phyloP scores from a whole-genome alignment of 169 alveolate species.

The Eimeria zaria region DNA sequence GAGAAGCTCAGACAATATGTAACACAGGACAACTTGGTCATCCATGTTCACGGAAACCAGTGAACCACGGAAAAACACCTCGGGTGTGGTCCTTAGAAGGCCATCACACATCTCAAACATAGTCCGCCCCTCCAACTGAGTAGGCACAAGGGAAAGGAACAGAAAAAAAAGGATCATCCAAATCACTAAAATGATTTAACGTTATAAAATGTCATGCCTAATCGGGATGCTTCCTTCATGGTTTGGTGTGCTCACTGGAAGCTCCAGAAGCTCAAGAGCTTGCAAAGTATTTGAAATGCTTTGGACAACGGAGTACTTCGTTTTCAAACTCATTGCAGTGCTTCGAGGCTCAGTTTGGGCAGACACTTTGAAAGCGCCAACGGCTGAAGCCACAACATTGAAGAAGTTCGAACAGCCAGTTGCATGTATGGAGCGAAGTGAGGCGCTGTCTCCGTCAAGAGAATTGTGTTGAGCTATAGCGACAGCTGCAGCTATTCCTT shows the following conservation, averaged over 20 bases:
- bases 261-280: slow-evolving; percentile 12
- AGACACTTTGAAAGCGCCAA: slow-evolving; percentile 32
- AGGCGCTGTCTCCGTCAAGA: neutral
- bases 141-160: neutral
- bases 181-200: neutral
- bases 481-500: neutral
- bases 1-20: neutral
- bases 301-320: neutral
- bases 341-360: slow-evolving; percentile 23
- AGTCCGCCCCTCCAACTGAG: slow-evolving; percentile 32
- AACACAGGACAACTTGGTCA: slow-evolving; percentile 32
- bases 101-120: neutral
- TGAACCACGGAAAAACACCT: slow-evolving; percentile 14
- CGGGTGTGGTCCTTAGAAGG: slow-evolving; percentile 36
- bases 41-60: slow-evolving; percentile 26
- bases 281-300: slow-evolving; percentile 15
- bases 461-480: neutral
- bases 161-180: neutral
- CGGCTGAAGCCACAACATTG: slow-evolving; percentile 29
- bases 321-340: slow-evolving; percentile 37
- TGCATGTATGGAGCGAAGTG: neutral
- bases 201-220: neutral
- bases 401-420: neutral
- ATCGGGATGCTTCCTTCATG: neutral
- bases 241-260: neutral